Evolutionary conservation across 768 basidiomycete genomes (phyloP), one percentile per base, ranked within the genome.

Genomic region (Lactarius psammicola): DNA sequence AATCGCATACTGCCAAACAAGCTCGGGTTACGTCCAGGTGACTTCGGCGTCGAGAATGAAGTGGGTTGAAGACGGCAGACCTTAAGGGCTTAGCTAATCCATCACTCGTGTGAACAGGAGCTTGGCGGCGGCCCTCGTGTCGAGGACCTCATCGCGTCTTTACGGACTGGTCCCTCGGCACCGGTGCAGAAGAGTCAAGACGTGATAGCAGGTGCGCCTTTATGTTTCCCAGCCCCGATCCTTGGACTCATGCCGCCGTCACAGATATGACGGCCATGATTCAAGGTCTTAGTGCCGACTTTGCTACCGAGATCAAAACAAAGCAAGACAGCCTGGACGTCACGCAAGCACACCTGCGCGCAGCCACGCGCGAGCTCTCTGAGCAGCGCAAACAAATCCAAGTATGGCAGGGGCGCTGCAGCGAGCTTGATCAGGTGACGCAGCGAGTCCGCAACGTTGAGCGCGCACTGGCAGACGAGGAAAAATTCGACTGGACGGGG

Each of bases 1-100:
- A 96, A 98, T 76, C 86, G 90, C 70, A 83, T 86, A 71, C 80
- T 92, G 66, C 85, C 89, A 23, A 99, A 99, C 77, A 98, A 98
- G 74, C 80, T 99, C 53, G 97, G 97, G 4, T 77, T 99, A 72
- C 83, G 92, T 60, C 92, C 97, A 2, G 93, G 89, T 9, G 97
- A 99, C 75, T 99, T 95, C 73, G 97, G 97, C 20, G 86, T 98
- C 4, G 94, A 95, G 74, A 87, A 87, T 13, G 93, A 95, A 80
- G 95, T 92, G 71, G 67, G 85, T 75, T 33, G 10, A 31, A 23
- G 53, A 26, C 38, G 30, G 46, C 59, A 55, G 58, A 54, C 62
- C 8, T 42, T 33, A 17, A 49, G 40, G 44, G 42, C 66, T 46
- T 42, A 55, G 51, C 66, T 67, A 46, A 67, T 63, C 28, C n/a